These are phyloP conservation scores for Chondrus crispus DNA, from an alignment of 23 red algal species.

Conservation along the genomic window DNA sequence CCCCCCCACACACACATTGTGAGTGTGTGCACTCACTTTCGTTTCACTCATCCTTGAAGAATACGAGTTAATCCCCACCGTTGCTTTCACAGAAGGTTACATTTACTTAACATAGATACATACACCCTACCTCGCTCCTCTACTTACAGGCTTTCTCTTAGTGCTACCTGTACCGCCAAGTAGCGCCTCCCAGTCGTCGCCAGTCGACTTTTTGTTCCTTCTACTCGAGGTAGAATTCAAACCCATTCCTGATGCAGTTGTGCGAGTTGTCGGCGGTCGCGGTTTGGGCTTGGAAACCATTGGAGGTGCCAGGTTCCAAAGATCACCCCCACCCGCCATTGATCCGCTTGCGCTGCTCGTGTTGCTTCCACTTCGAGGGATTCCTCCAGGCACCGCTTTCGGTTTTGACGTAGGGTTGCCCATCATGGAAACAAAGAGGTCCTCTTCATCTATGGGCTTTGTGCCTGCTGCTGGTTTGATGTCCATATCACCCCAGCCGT, in stretches of 20 bases:
- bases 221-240: background rate
- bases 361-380: conserved; percentile 32
- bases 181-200: conserved; percentile 71
- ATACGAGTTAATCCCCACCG: too few relatives aligned
- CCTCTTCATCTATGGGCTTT: conserved; percentile 9
- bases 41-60: too few relatives aligned
- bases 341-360: background rate
- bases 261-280: background rate
- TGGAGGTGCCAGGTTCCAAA: conserved; percentile 45
- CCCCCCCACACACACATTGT: too few relatives aligned
- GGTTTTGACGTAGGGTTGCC: conserved; percentile 22
- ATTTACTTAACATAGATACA: too few relatives aligned
- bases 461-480: conserved; percentile 27
- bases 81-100: too few relatives aligned
- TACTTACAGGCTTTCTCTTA: conserved; percentile 5
- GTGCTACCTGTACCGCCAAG: conserved; percentile 33
- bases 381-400: background rate
- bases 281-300: conserved; percentile 22
- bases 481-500: conserved; percentile 33
- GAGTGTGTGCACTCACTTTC: too few relatives aligned
- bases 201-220: conserved; percentile 7
- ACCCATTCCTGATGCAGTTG: background rate
- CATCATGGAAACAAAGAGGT: conserved; percentile 53
- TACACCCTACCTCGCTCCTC: conserved; percentile 9
- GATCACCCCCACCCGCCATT: conserved; percentile 3